Evolutionary conservation across 495 filamentous ascomycete species (phyloP).

Genomic region (Penicillium simplicissimum): DNA sequence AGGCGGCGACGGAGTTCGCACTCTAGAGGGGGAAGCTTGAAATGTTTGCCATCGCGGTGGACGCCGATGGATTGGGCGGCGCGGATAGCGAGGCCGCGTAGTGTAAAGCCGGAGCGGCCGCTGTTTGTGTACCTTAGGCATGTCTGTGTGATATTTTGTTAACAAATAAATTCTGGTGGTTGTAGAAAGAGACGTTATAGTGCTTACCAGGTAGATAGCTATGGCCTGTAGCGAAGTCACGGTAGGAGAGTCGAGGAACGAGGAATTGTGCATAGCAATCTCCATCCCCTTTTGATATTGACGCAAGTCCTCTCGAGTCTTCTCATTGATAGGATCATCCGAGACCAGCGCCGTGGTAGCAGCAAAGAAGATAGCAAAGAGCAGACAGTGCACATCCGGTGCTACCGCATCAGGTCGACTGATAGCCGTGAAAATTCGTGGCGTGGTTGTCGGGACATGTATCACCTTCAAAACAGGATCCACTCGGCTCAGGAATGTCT

Average conservation of each 20-base stretch:
- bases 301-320: conserved; percentile 29
- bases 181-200: not conserved
- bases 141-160: conserved; percentile 26
- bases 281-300: conserved; percentile 38
- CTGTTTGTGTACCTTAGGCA: conserved; percentile 45
- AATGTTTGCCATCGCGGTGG: conserved; percentile 45
- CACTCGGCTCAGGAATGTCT: conserved; percentile 34
- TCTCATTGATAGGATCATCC: conserved; percentile 31
- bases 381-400: conserved; percentile 38
- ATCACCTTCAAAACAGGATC: conserved; percentile 46
- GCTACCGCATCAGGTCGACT: conserved; percentile 32
- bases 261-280: conserved; percentile 26
- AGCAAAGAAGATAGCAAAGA: conserved; percentile 49
- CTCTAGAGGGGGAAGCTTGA: conserved; percentile 41
- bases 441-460: conserved; percentile 42
- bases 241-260: conserved; percentile 37
- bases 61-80: conserved; percentile 53
- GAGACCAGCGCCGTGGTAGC: conserved; percentile 37
- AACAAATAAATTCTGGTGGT: not conserved
- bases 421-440: conserved; percentile 39
- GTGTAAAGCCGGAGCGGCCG: conserved; percentile 44
- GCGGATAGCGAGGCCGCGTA: conserved; percentile 48
- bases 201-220: conserved; percentile 35
- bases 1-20: conserved; percentile 44
- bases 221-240: conserved; percentile 39